Percentiles rank a stretch among this genome's conserved stretches.
Conservation (phyloP, 257 asterid species). For the Plantago major region DNA sequence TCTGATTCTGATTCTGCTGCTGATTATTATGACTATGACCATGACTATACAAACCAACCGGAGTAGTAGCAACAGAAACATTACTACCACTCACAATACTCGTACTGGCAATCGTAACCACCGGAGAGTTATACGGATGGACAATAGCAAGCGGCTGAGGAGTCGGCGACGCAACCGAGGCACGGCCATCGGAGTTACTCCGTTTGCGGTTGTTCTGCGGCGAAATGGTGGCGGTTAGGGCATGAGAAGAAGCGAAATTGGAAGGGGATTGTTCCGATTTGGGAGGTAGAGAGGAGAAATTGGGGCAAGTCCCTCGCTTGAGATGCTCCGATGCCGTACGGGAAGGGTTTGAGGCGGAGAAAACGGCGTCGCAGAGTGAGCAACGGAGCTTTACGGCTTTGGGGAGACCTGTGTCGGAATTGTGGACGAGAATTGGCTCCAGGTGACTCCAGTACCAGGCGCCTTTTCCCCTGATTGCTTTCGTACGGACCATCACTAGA, state of each 20-base stretch:
- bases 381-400: conserved; percentile 92
- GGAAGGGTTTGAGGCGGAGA: conserved; percentile 97
- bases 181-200: conserved; percentile 26
- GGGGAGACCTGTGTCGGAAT: conserved; percentile 72
- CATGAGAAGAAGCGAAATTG: conserved; percentile 18
- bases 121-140: conserved; percentile 37
- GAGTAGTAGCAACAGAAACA: conserved; percentile 29
- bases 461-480: conserved; percentile 93
- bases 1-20: conserved; percentile 39
- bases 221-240: neutral
- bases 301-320: conserved; percentile 91
- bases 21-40: neutral
- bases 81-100: conserved; percentile 22
- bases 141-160: conserved; percentile 37
- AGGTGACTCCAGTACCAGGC: conserved; percentile 99
- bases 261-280: conserved; percentile 40
- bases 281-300: conserved; percentile 79
- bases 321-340: conserved; percentile 98
- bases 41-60: conserved; percentile 23
- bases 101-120: conserved; percentile 13
- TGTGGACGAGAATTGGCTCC: conserved; percentile 79
- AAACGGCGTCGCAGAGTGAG: conserved; percentile 83
- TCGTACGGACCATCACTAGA: conserved; percentile 70
- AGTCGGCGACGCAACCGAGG: conserved; percentile 34
- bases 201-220: conserved; percentile 10